Conservation (phyloP, 129 eudicot species). For the Scalesia atractyloides region DNA sequence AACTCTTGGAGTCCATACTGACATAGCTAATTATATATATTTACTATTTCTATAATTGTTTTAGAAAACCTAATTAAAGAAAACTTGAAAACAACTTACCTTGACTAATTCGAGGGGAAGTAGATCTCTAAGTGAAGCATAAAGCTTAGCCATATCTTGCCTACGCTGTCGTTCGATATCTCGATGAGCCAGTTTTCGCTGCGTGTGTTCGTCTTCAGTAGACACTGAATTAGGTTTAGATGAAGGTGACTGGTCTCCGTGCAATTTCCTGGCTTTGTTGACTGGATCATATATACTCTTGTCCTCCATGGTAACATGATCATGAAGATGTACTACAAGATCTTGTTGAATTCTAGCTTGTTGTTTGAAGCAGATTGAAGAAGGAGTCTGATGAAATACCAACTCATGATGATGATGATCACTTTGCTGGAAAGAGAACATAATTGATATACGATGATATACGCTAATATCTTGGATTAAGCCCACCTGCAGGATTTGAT, state of each 20-base stretch:
- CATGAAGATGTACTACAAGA: constrained; percentile 24
- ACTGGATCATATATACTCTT: background rate
- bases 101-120: constrained; percentile 40
- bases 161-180: constrained; percentile 48
- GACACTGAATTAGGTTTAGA: constrained; percentile 28
- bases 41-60: too few relatives aligned
- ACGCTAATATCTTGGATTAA: constrained; percentile 22
- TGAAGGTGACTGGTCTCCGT: constrained; percentile 24
- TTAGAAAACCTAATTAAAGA: background rate
- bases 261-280: constrained; percentile 27
- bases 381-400: constrained; percentile 39
- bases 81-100: constrained; percentile 26
- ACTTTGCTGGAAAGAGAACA: constrained; percentile 52
- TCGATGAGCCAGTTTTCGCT: constrained; percentile 13
- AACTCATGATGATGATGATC: constrained; percentile 40
- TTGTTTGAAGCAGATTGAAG: constrained; percentile 30
- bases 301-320: constrained; percentile 30
- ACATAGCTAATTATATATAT: too few relatives aligned
- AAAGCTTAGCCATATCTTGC: constrained; percentile 50
- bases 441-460: background rate
- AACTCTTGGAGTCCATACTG: too few relatives aligned
- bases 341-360: constrained; percentile 36
- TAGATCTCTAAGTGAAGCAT: constrained; percentile 38
- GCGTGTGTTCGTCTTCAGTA: constrained; percentile 24
- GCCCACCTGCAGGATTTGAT: constrained; percentile 13